Percentiles rank a stretch among this genome's conserved stretches.
phyloP scores from a whole-genome alignment of 2,329 filamentous ascomycete species.

The Diplodia intermedia region DNA sequence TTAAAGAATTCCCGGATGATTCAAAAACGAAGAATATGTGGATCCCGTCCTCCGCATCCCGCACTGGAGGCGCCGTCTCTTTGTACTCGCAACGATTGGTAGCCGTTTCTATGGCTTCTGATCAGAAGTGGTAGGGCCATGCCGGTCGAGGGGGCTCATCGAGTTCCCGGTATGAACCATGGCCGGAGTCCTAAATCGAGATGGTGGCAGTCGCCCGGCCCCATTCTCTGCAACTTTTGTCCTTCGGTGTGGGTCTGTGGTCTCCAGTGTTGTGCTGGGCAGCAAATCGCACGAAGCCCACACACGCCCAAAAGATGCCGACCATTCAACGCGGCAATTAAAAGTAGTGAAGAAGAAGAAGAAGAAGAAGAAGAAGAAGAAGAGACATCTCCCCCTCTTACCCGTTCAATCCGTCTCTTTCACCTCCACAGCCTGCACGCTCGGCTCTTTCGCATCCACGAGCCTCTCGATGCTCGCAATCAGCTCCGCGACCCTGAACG shows the following conservation, averaged over 20 bases:
- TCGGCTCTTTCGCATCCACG: constrained; percentile 9
- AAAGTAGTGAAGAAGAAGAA: neutral
- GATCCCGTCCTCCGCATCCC: neutral
- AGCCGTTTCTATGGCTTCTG: neutral
- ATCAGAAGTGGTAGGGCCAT: neutral
- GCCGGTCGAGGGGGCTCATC: neutral
- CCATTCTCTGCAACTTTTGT: neutral
- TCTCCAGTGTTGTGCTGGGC: neutral
- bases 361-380: too few relatives aligned
- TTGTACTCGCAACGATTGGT: neutral
- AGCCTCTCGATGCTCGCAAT: constrained; percentile 36
- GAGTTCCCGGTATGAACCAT: neutral
- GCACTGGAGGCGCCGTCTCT: neutral
- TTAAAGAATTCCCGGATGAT: neutral
- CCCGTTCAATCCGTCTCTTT: neutral
- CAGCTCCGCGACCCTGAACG: constrained; percentile 59
- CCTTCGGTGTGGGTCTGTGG: neutral
- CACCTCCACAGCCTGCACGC: neutral
- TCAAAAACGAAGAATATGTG: neutral
- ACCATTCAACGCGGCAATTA: neutral
- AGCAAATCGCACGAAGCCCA: neutral
- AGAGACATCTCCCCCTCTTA: neutral
- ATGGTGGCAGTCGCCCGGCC: neutral
- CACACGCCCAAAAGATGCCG: neutral
- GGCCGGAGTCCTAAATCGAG: neutral